These are phyloP conservation scores for Auriscalpium microsporum DNA, from an alignment of 768 basidiomycete species.

Conservation along the genomic window DNA sequence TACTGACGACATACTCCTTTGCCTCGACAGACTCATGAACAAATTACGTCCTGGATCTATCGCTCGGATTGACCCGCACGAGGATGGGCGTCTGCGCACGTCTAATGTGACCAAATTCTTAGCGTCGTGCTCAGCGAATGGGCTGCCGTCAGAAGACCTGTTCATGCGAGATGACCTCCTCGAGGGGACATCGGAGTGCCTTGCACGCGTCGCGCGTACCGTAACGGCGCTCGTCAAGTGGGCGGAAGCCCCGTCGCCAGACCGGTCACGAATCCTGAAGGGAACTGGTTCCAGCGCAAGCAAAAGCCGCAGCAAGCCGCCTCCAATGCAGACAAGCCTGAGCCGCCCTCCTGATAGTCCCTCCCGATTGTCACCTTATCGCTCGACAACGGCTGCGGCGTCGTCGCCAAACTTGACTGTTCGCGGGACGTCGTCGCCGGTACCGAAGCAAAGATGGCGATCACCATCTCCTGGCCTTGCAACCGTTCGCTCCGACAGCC, in stretches of 20 bases:
- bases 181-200: constrained; percentile 47
- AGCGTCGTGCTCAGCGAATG: constrained; percentile 62
- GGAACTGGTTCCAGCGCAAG: constrained; percentile 25
- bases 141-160: constrained; percentile 51
- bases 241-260: constrained; percentile 44
- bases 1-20: constrained; percentile 11
- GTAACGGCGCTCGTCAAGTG: constrained; percentile 59
- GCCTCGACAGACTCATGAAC: constrained; percentile 56
- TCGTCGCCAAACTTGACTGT: constrained; percentile 58
- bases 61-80: constrained; percentile 53
- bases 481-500: constrained; percentile 5
- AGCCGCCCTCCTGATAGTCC: not conserved
- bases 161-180: constrained; percentile 65
- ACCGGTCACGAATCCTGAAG: constrained; percentile 37
- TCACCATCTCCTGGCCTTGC: constrained; percentile 1
- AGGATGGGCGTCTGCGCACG: constrained; percentile 56
- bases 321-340: constrained; percentile 11
- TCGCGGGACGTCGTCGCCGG: not conserved
- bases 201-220: constrained; percentile 68
- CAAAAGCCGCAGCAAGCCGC: constrained; percentile 12
- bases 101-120: constrained; percentile 74
- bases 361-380: constrained; percentile 7
- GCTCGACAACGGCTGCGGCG: constrained; percentile 38
- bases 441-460: not conserved
- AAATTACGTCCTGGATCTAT: constrained; percentile 58